Base-by-base conservation (phyloP, 805 yeast genomes). In the Barnettozyma vustinii region DNA sequence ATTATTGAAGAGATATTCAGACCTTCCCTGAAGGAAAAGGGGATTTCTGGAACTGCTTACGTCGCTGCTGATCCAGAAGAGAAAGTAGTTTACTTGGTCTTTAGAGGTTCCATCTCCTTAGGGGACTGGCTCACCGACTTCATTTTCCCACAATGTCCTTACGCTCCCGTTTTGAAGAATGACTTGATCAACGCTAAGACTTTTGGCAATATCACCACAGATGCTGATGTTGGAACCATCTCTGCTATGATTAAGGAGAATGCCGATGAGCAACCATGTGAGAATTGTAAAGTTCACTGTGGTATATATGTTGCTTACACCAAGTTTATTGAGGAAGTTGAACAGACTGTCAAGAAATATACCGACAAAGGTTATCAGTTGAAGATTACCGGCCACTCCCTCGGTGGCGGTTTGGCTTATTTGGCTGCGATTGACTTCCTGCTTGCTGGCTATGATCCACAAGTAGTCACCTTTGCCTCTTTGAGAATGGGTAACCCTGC, bases 401-500 rank as follows among this genome's bases (percentile, higher is more conserved):
- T 87, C 35, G 91, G 90, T 3, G 95, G 83, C 6, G 91, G 91
- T 0, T 63, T 84, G 45, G 83, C 90, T 1, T 64, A 73, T 5
- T 64, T 87, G 36, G 74, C 79, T 5, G 92, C 84, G 0, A 68
- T 80, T 16, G 94, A 86, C 56, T 69, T 83, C 44, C 65, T 75
- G 48, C 57, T 80, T 16, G 55, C 77, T 58, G 88, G 88, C 0
- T 67, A 67, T 49, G 61, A 76, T 9, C 84, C 86, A 1, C 59
- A 74, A 37, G 77, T 83, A 1, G 63, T 84, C 16, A 71, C 84
- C 1, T 81, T 69, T 66, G 94, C 83, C 1, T 74, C 80, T n/a
- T 89, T 92, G 0, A 79, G 78, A 56, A 68, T 85, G 33, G 90
- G 89, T 5, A 81, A 84, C 60, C 56, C 56, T 3, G 62, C 64